phyloP scores from a whole-genome alignment of 73 alveolate genomes.

The Breviolum minutum region DNA sequence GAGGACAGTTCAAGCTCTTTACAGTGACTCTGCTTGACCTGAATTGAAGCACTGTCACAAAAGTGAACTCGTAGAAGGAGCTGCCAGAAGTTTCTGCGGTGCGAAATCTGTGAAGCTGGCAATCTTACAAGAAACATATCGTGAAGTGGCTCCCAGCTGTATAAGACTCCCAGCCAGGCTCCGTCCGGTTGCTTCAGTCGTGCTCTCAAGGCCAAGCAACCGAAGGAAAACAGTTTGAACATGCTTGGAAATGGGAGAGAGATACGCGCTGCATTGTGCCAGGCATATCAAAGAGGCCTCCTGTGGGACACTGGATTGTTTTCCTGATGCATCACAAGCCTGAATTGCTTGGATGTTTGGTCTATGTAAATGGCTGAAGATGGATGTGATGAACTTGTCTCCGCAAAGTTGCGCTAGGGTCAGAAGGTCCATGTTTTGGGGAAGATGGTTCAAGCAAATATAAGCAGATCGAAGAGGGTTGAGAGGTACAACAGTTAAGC shows the following conservation, averaged over 20 bases:
- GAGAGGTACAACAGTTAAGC: no score
- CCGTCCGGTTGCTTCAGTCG: conserved; percentile 48
- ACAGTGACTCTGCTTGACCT: background rate
- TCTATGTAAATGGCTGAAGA: no score
- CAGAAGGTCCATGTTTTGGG: no score
- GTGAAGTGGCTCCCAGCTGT: background rate
- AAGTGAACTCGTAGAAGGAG: background rate
- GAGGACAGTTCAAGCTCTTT: background rate
- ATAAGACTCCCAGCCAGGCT: conserved; percentile 37
- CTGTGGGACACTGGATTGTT: background rate
- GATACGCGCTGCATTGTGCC: background rate
- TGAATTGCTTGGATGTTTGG: no score
- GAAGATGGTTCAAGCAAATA: no score
- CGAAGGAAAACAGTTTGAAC: no score
- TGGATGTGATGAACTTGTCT: no score
- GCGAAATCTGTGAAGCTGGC: conserved; percentile 46
- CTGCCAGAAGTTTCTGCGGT: conserved; percentile 37
- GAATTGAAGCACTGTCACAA: background rate
- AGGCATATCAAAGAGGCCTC: conserved; percentile 31
- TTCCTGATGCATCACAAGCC: no score
- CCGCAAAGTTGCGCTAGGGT: no score
- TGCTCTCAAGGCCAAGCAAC: background rate
- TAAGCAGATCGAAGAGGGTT: no score
- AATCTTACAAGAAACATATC: background rate
- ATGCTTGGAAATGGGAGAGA: background rate